These are phyloP conservation scores for Massariosphaeria phaeospora DNA, from an alignment of 495 filamentous ascomycete species.

Conservation along the genomic window DNA sequence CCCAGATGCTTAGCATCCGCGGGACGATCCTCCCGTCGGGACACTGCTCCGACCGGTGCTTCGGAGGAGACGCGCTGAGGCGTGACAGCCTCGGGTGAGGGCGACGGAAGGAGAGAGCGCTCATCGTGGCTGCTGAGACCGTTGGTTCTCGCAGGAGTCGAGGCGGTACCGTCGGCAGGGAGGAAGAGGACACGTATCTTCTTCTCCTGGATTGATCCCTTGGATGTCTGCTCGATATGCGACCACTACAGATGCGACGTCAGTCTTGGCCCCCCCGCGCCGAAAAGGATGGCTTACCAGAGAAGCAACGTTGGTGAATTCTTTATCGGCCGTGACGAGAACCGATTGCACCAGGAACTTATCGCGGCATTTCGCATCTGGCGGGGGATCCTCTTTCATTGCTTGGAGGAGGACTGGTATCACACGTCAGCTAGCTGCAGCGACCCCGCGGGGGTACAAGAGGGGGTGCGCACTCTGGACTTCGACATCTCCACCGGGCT, in stretches of 20 bases:
- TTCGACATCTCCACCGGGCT: slow-evolving; percentile 79
- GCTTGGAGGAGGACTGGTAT: slow-evolving; percentile 82
- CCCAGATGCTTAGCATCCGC: slow-evolving; percentile 34
- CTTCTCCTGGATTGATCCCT: slow-evolving; percentile 75
- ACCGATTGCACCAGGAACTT: slow-evolving; percentile 98
- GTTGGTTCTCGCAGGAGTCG: slow-evolving; percentile 46
- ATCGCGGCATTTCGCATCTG: slow-evolving; percentile 85
- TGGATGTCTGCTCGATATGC: slow-evolving; percentile 68
- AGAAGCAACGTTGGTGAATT: slow-evolving; percentile 68
- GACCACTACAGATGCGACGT: slow-evolving; percentile 59
- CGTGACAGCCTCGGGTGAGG: slow-evolving; percentile 37
- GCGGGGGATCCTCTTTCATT: slow-evolving; percentile 89
- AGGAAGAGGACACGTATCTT: slow-evolving; percentile 94
- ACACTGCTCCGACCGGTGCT: slow-evolving; percentile 31
- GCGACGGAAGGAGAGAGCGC: slow-evolving; percentile 31
- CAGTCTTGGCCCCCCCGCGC: slow-evolving; percentile 10
- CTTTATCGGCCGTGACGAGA: slow-evolving; percentile 73
- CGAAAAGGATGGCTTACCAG: slow-evolving; percentile 55
- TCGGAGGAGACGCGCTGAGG: slow-evolving; percentile 33
- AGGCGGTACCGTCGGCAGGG: slow-evolving; percentile 48
- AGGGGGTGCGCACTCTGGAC: slow-evolving; percentile 68
- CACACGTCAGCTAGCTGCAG: slow-evolving; percentile 26
- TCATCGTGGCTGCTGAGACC: slow-evolving; percentile 44
- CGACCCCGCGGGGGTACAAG: slow-evolving; percentile 19
- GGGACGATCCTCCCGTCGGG: slow-evolving; percentile 34